phyloP scores from a whole-genome alignment of 305 asterid genomes.

The Solanum hybrid region DNA sequence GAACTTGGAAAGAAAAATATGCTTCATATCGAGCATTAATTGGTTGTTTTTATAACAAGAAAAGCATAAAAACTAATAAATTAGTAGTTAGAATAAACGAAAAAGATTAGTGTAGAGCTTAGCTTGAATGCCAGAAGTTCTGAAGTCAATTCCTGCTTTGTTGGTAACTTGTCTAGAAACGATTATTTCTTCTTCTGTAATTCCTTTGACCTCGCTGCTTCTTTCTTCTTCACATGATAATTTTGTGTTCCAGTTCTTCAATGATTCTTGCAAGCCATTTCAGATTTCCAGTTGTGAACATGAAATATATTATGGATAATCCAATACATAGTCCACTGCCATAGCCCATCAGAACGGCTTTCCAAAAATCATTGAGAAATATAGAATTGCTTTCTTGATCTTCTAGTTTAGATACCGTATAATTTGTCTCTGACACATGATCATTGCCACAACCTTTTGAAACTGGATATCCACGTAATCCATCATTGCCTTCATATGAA shows the following conservation, averaged over 20 bases:
- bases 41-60: too few species aligned
- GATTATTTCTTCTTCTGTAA: neutral
- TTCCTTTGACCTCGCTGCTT: neutral
- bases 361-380: neutral
- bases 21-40: too few species aligned
- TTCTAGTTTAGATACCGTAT: neutral
- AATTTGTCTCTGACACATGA: neutral
- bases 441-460: neutral
- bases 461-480: neutral
- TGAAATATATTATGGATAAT: neutral
- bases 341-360: neutral
- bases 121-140: too few species aligned
- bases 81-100: too few species aligned
- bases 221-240: neutral
- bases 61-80: too few species aligned
- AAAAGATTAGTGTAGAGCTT: too few species aligned
- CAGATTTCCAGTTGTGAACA: neutral
- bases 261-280: neutral
- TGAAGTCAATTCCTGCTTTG: too few species aligned
- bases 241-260: neutral
- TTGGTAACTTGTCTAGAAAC: too few species aligned
- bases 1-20: too few species aligned
- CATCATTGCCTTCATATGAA: neutral
- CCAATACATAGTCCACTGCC: neutral
- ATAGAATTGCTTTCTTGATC: too few species aligned